These are phyloP conservation scores for Phytopythium boreale DNA, from an alignment of 352 stramenopile genomes.

Conservation along the genomic window DNA sequence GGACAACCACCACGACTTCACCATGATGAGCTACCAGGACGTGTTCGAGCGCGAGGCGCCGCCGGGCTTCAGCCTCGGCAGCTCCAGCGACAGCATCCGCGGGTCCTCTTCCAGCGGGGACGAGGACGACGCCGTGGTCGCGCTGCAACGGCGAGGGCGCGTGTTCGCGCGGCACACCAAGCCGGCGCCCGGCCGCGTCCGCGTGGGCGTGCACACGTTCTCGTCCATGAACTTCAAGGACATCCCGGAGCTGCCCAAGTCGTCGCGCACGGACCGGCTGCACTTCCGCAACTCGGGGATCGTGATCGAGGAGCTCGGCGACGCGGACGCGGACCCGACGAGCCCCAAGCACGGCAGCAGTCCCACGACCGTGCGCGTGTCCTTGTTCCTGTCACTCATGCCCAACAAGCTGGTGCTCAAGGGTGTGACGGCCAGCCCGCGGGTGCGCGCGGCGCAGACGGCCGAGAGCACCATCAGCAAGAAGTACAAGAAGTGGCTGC, in stretches of 20 bases:
- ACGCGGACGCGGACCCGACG: constrained; percentile 18
- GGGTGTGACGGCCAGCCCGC: constrained; percentile 23
- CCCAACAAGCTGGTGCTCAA: constrained; percentile 45
- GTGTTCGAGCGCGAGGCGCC: constrained; percentile 39
- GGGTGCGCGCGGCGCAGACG: constrained; percentile 24
- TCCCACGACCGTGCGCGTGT: constrained; percentile 39
- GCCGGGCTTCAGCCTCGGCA: not conserved
- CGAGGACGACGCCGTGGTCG: not conserved
- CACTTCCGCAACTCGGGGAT: constrained; percentile 64
- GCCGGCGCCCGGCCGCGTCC: constrained; percentile 16
- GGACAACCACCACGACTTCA: constrained; percentile 58
- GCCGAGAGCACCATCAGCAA: constrained; percentile 26
- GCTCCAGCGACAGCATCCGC: not conserved
- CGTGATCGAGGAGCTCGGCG: constrained; percentile 37
- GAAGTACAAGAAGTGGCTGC: constrained; percentile 62
- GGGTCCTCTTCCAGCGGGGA: not conserved
- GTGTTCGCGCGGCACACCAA: constrained; percentile 8
- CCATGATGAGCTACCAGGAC: constrained; percentile 71
- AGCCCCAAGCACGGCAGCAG: not conserved
- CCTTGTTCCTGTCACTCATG: constrained; percentile 54
- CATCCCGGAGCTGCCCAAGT: constrained; percentile 46
- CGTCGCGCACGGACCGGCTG: constrained; percentile 36
- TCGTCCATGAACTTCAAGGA: constrained; percentile 68
- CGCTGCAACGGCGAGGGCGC: not conserved
- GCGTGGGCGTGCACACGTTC: constrained; percentile 49